These are phyloP conservation scores for Ophiostoma populinum DNA, from an alignment of 2,329 filamentous ascomycete genomes.

Conservation along the genomic window DNA sequence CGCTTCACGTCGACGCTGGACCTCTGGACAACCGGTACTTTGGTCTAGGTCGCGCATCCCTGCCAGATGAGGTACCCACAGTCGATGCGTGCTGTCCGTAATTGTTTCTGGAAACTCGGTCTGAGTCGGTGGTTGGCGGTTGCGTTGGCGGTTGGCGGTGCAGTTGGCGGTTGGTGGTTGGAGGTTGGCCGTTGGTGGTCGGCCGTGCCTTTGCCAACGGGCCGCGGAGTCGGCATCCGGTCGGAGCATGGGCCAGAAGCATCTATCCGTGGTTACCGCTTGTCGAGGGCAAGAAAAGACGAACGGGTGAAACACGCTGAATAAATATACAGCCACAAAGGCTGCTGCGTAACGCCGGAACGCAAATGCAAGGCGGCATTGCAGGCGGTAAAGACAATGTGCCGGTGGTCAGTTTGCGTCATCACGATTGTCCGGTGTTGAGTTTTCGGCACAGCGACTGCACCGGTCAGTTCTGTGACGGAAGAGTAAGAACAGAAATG, in stretches of 20 bases:
- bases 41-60: neutral
- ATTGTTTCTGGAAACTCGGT: too few relatives aligned
- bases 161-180: neutral
- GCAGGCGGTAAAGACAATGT: too few relatives aligned
- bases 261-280: neutral
- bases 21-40: constrained; percentile 4
- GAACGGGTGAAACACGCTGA: constrained; percentile 1
- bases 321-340: neutral
- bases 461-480: too few relatives aligned
- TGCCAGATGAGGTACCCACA: neutral
- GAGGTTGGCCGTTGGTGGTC: neutral
- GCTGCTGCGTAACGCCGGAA: too few relatives aligned
- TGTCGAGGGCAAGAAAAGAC: constrained; percentile 1
- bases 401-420: too few relatives aligned
- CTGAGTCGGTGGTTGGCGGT: too few relatives aligned
- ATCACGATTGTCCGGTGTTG: too few relatives aligned
- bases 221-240: neutral
- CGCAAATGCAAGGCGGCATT: too few relatives aligned
- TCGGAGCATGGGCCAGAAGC: neutral
- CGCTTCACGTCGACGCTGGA: neutral
- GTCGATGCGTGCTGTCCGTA: neutral
- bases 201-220: neutral
- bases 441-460: too few relatives aligned
- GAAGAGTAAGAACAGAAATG: too few relatives aligned
- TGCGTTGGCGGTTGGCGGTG: too few relatives aligned